A percentile compares a stretch with the other conserved stretches of the same genome.
phyloP scores from a whole-genome alignment of 352 stramenopile species.

The Globisporangium rhizosaccharum region DNA sequence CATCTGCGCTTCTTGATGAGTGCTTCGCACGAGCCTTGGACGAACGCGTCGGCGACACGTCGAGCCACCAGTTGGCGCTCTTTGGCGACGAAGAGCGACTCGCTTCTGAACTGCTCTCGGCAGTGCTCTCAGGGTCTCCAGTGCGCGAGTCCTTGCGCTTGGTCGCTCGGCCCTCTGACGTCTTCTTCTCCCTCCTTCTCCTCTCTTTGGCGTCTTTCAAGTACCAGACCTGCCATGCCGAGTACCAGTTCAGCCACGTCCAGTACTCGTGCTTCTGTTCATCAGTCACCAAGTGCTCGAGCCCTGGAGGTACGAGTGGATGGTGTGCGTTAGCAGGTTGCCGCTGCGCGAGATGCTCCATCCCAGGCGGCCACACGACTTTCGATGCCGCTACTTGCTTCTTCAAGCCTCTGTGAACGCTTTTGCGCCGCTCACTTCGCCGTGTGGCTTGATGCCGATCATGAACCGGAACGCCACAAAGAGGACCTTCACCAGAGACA shows the following conservation, averaged over 20 bases:
- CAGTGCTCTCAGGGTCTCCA: background rate
- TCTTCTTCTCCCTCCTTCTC: conserved; percentile 4
- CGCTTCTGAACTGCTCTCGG: background rate
- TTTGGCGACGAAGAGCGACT: background rate
- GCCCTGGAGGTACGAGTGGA: conserved; percentile 35
- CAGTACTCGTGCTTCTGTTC: conserved; percentile 53
- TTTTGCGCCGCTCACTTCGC: too few relatives aligned
- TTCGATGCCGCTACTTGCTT: background rate
- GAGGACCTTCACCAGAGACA: too few relatives aligned
- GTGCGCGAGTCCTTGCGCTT: background rate
- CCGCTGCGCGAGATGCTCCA: conserved; percentile 29
- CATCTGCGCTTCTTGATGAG: background rate
- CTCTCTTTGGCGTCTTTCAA: conserved; percentile 25
- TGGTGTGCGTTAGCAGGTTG: conserved; percentile 21
- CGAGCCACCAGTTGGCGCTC: conserved; percentile 12
- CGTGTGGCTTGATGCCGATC: background rate
- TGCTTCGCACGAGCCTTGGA: background rate
- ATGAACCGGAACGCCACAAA: background rate
- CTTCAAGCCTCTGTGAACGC: background rate
- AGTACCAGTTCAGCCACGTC: conserved; percentile 68
- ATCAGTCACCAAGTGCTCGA: conserved; percentile 49
- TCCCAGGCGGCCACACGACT: conserved; percentile 51
- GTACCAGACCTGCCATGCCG: conserved; percentile 62
- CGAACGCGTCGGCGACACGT: background rate
- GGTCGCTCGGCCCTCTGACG: background rate